Evolutionary conservation across 169 alveolate genomes (phyloP), one percentile per base, ranked within the genome.

Genomic region (Eimeria sp.): DNA sequence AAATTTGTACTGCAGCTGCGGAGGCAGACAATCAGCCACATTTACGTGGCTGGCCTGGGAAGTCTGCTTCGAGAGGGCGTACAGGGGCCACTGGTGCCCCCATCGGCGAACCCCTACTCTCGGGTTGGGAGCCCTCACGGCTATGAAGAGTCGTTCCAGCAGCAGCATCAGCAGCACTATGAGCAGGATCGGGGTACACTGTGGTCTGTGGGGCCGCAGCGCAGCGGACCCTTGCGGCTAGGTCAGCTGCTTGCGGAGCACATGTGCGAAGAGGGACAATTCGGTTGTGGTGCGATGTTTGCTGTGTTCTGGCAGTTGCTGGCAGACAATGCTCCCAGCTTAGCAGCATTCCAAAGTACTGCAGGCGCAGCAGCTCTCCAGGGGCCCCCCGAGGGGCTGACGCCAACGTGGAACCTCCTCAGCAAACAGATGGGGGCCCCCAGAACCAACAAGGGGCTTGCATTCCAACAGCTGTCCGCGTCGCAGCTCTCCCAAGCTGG

Each of bases 111-210:
- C 78, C 78, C 82, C 6, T 72, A 72, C 16, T 2, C 49, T 45
- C 82, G 70, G 13, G 20, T 61, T 16, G n/a, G n/a, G 70, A 18
- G 27, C 70, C 70, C 70, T 61, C 70, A 61, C n/a, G n/a, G 70
- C 27, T 61, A 61, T 2, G 70, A 61, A 0, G 70, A 61, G 27
- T 16, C 3, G 9, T 61, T 16, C 88, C 57, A 76, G 65, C 70
- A 16, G 70, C 67, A 83, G 57, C 49, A 49, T 40, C 70, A 83
- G 72, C 91, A 83, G 73, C 91, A 83, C 75, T 51, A 83, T 11
- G 57, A 83, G 91, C 75, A 45, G 30, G 18, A 25, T 5, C 14
- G 63, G 11, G n/a, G 14, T 22, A 40, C 45, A 63, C 51, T 76
- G 57, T 11, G 40, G 61, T 76, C 65, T 10, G 63, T 40, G 88